A percentile compares a stretch with the other conserved stretches of the same genome.
These are phyloP conservation scores for Aspergillus diversus DNA, from an alignment of 495 filamentous ascomycete species.

Conservation along the genomic window DNA sequence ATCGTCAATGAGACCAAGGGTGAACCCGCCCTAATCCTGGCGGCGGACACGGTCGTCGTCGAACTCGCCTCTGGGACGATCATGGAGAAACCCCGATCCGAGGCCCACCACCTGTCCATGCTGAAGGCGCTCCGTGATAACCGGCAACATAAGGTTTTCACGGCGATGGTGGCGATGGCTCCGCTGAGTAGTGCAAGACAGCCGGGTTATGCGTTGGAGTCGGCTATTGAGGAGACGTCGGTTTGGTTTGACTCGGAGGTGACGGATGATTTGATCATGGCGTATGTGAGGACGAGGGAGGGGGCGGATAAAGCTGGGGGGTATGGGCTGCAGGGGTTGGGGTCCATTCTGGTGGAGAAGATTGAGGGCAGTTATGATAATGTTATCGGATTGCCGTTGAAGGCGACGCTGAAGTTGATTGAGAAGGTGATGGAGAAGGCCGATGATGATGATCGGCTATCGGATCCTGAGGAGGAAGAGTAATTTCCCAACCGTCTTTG, in stretches of 20 bases:
- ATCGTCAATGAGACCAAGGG: slow-evolving; percentile 59
- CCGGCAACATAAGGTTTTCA: slow-evolving; percentile 75
- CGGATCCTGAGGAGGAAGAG: slow-evolving; percentile 28
- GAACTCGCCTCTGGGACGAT: slow-evolving; percentile 63
- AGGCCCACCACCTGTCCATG: slow-evolving; percentile 83
- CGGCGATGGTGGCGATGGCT: slow-evolving; percentile 78
- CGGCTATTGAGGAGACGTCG: slow-evolving; percentile 81
- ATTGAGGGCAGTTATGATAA: slow-evolving; percentile 93
- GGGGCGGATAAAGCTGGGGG: slow-evolving; percentile 96
- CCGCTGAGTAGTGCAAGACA: slow-evolving; percentile 73
- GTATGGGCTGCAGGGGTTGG: slow-evolving; percentile 90
- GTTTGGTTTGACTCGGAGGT: slow-evolving; percentile 77
- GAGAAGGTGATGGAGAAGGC: slow-evolving; percentile 72
- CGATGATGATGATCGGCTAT: slow-evolving; percentile 56
- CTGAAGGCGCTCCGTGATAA: slow-evolving; percentile 76
- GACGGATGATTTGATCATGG: slow-evolving; percentile 79
- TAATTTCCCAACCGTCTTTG: slow-evolving; percentile 1
- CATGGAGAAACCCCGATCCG: slow-evolving; percentile 84
- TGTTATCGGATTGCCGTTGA: slow-evolving; percentile 90
- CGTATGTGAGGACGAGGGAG: slow-evolving; percentile 89
- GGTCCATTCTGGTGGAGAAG: slow-evolving; percentile 81
- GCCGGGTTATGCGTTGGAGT: slow-evolving; percentile 85
- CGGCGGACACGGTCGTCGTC: slow-evolving; percentile 91
- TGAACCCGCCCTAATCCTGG: slow-evolving; percentile 85
- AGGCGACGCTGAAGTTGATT: slow-evolving; percentile 77